Evolutionary conservation across 805 yeast species (phyloP), one percentile per base, ranked within the genome.

Genomic region (Kregervanrija fluxuum): DNA sequence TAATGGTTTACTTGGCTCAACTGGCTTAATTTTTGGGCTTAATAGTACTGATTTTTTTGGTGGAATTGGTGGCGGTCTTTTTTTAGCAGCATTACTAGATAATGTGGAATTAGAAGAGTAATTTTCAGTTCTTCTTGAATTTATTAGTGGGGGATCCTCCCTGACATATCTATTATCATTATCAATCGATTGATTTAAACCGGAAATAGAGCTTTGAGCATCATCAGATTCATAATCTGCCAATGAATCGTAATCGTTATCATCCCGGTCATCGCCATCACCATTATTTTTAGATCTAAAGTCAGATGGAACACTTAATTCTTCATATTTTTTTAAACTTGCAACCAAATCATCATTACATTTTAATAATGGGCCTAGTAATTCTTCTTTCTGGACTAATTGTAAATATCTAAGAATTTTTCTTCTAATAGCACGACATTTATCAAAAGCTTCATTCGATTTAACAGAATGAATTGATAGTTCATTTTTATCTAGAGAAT

Each of bases 331-430:
- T 53, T 79, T 77, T 54, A 93, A 72, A 0, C 89, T 82, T 4
- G 68, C 68, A 6, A 93, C 95, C 48, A 93, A 73, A 60, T 87
- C 90, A 55, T 93, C 99, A 60, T 93, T 93, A 38, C 96, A 95
- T 54, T 79, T 82, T 46, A 93, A 78, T 50, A 93, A 71, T 37
- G 87, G 75, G n/a, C 97, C 98, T 50, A 93, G 65, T 49, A 80
- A 84, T 56, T 87, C 95, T 50, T 90, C 97, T 47, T 80, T 80
- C 37, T 86, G 84, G 35, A 89, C 87, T 42, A 78, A 71, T 64
- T 93, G 98, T 52, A 93, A 71, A 60, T 89, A 89, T 49, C 88
- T 69, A 51, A 93, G 69, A 12, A 93, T 79, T 54, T 79, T 81
- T 48, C 95, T 74, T 60, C 99, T 77, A 42, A 85, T 74, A 8